Evolutionary conservation across 2,329 filamentous ascomycete species (phyloP), one percentile per base, ranked within the genome.

Genomic region (Pseudogymnoascus sp.): DNA sequence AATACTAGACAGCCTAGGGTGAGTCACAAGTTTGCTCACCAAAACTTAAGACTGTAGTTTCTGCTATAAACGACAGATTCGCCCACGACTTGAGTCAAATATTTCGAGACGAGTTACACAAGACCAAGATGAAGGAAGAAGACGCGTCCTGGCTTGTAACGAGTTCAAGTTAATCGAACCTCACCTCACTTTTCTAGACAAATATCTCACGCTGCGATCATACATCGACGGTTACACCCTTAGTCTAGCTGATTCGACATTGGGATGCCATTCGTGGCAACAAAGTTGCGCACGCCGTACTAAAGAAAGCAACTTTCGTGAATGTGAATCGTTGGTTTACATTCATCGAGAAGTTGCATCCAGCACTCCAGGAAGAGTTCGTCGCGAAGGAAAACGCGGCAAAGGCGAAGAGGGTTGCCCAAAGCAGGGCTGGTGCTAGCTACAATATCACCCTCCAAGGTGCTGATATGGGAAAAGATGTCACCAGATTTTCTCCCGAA

Each of bases 401-500:
- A 64, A 86, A 84, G 71, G 83, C 84, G 67, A 90, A 89, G 79
- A 84, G 87, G 66, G 79, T 79, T 34, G 83, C 84, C 18, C 83
- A 82, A 65, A 87, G 83, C 70, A 90, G 90, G 73, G 87, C 89
- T 59, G 90, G 90, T 66, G 91, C 84, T 62, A 96, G 86, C 79
- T 97, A 94, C 75, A 91, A 95, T 71, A 89, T 97, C 73, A 88
- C 87, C 2, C 81, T 97, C 37, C 85, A 89, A 69, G 89, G 94
- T 72, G 87, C 89, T 7, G 90, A 93, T 37, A 87, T 93, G 72
- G 91, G 91, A 2, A 43, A 43, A 43, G 91, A 97, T 62, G 90
- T 97, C 18, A 96, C 91, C 18, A 82, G 92, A 68, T 97, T 97
- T 77, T 86, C 93, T 16, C 93, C 93, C 2, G 93, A 97, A 84